Percentiles rank a stretch among this genome's conserved stretches.
These are phyloP conservation scores for Phytophthora pluvialis DNA, from an alignment of 352 stramenopile genomes.

Conservation along the genomic window DNA sequence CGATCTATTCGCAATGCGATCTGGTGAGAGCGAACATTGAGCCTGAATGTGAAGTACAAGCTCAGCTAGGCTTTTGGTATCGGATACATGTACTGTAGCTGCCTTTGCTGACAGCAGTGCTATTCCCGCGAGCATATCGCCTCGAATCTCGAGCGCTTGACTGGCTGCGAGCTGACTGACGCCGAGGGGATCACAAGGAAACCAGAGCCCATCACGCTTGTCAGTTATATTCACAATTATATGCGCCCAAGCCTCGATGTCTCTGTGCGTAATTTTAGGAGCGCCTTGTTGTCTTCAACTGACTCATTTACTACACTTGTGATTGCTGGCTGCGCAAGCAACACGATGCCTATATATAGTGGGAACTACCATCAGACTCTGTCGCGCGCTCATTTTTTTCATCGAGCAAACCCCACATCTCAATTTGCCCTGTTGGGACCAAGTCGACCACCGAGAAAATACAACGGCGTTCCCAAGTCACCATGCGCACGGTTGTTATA, in stretches of 20 bases:
- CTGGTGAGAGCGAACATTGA: background rate
- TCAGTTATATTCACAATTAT: background rate
- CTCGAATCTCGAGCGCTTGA: conserved; percentile 1
- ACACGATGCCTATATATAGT: background rate
- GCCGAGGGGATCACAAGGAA: background rate
- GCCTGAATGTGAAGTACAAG: background rate
- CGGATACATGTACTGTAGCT: background rate
- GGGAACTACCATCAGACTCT: background rate
- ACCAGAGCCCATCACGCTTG: background rate
- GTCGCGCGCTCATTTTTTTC: background rate
- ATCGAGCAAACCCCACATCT: background rate
- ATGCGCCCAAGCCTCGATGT: too few relatives aligned
- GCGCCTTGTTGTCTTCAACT: too few relatives aligned
- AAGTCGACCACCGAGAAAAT: conserved; percentile 3
- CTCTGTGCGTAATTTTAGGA: too few relatives aligned
- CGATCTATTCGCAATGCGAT: background rate
- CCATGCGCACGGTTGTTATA: background rate
- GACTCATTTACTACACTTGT: too few relatives aligned
- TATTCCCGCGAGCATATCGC: background rate
- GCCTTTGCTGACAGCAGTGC: background rate
- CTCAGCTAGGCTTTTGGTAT: too few relatives aligned
- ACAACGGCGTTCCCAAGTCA: background rate
- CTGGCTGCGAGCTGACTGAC: background rate
- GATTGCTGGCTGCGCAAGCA: too few relatives aligned
- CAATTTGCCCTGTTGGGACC: background rate